A percentile compares a stretch with the other conserved stretches of the same genome.
These are phyloP conservation scores for Auriculariales sp. DNA, from an alignment of 768 basidiomycete genomes.

Conservation along the genomic window DNA sequence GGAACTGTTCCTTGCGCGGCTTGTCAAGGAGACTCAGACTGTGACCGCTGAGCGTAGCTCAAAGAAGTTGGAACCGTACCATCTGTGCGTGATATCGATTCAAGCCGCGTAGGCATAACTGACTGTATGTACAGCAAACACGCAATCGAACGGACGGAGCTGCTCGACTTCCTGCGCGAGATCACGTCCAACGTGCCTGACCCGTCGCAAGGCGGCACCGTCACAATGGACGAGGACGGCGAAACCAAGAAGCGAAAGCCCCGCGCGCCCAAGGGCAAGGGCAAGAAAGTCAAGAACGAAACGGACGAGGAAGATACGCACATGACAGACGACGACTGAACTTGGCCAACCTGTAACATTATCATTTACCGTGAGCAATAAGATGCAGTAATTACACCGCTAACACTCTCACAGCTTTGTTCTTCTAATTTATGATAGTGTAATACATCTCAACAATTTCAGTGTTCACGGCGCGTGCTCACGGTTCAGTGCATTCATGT, in stretches of 20 bases:
- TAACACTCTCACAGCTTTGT: too few relatives aligned
- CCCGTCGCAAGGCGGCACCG: constrained; percentile 60
- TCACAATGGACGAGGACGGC: constrained; percentile 24
- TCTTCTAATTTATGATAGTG: too few relatives aligned
- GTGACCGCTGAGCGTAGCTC: constrained; percentile 66
- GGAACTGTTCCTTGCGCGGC: constrained; percentile 76
- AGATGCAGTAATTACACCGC: too few relatives aligned
- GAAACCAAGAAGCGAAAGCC: constrained; percentile 8
- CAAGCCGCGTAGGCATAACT: background rate
- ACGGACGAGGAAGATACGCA: constrained; percentile 7
- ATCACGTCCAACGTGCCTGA: constrained; percentile 78
- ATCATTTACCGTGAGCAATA: too few relatives aligned
- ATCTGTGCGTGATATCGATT: constrained; percentile 51
- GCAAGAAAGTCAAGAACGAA: constrained; percentile 3
- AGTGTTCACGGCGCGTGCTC: too few relatives aligned
- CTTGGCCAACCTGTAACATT: too few relatives aligned
- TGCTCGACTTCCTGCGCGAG: constrained; percentile 89
- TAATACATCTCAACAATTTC: too few relatives aligned
- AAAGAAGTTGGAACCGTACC: constrained; percentile 85
- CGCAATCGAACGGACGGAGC: constrained; percentile 73
- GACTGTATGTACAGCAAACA: constrained; percentile 86
- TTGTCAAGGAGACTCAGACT: constrained; percentile 71
- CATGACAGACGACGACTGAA: too few relatives aligned
- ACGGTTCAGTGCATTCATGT: too few relatives aligned
- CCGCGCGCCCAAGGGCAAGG: constrained; percentile 6